Percentiles rank a stretch among this genome's conserved stretches.
Conservation (phyloP, 2,329 filamentous ascomycete species). For the Cercospora sp. region DNA sequence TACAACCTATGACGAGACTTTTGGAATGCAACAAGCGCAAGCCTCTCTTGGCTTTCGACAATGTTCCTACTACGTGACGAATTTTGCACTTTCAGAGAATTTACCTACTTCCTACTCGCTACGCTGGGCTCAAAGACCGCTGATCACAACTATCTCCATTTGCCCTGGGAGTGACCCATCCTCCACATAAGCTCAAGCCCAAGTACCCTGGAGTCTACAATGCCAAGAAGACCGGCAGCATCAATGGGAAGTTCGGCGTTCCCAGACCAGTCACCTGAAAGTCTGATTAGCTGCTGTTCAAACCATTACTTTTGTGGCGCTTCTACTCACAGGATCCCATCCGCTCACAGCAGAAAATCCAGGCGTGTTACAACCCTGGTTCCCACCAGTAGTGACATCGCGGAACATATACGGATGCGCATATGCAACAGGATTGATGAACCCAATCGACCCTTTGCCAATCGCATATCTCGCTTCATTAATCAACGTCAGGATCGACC, state of each 20-base stretch:
- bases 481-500: slow-evolving; percentile 50
- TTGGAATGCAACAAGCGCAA: no score
- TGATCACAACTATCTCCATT: no score
- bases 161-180: not conserved
- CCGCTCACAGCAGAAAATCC: slow-evolving; percentile 32
- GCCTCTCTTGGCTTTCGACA: no score
- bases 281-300: not conserved
- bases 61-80: no score
- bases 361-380: slow-evolving; percentile 43
- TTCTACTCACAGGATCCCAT: slow-evolving; percentile 33
- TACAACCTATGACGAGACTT: no score
- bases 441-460: slow-evolving; percentile 45
- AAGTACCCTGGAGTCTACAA: slow-evolving; percentile 20
- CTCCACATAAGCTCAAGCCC: not conserved
- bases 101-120: no score
- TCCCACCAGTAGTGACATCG: slow-evolving; percentile 44
- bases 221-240: slow-evolving; percentile 34
- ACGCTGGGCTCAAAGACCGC: no score
- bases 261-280: slow-evolving; percentile 23
- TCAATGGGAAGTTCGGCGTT: slow-evolving; percentile 38
- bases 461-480: slow-evolving; percentile 42
- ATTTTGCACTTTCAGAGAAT: no score
- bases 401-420: slow-evolving; percentile 44
- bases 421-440: slow-evolving; percentile 40
- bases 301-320: not conserved